Evolutionary conservation across 2,329 filamentous ascomycete species (phyloP).

Genomic region (Cladosporium sp.): DNA sequence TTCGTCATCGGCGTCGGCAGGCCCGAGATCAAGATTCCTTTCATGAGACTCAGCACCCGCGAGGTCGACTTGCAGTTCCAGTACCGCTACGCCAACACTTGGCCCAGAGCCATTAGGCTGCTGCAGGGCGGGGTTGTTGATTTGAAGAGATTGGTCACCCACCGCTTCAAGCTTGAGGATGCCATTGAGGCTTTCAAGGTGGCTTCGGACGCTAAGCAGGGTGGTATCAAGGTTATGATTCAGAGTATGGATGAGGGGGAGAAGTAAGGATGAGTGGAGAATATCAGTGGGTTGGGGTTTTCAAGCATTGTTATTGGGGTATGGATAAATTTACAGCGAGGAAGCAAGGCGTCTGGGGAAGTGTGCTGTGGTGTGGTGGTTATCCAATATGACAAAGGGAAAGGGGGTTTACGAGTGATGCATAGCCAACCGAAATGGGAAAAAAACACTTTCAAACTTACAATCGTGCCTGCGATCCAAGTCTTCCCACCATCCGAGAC

Average conservation of each 20-base stretch:
- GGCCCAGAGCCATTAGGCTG: slow-evolving; percentile 86
- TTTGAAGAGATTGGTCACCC: slow-evolving; percentile 76
- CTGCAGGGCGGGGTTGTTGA: slow-evolving; percentile 80
- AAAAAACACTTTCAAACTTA: background rate
- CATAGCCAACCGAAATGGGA: background rate
- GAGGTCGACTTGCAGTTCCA: slow-evolving; percentile 96
- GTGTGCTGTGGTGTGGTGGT: background rate
- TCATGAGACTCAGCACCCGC: slow-evolving; percentile 84
- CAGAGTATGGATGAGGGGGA: slow-evolving; percentile 54
- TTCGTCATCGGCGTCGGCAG: slow-evolving; percentile 95
- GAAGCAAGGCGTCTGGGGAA: slow-evolving; percentile 3
- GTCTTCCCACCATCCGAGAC: no score
- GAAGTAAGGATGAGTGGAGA: slow-evolving; percentile 15
- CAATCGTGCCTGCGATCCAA: no score
- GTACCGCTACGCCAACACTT: slow-evolving; percentile 94
- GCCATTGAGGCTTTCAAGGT: slow-evolving; percentile 86
- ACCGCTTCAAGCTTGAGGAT: slow-evolving; percentile 80
- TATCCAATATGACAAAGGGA: background rate
- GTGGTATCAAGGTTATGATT: slow-evolving; percentile 97
- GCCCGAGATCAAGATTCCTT: slow-evolving; percentile 92
- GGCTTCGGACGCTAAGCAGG: slow-evolving; percentile 79
- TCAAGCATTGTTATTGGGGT: background rate
- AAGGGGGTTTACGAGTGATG: background rate
- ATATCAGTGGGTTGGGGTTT: no score
- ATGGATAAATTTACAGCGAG: background rate